Evolutionary conservation across 2,329 filamentous ascomycete species (phyloP).

Genomic region (Penicillium brevicompactum): DNA sequence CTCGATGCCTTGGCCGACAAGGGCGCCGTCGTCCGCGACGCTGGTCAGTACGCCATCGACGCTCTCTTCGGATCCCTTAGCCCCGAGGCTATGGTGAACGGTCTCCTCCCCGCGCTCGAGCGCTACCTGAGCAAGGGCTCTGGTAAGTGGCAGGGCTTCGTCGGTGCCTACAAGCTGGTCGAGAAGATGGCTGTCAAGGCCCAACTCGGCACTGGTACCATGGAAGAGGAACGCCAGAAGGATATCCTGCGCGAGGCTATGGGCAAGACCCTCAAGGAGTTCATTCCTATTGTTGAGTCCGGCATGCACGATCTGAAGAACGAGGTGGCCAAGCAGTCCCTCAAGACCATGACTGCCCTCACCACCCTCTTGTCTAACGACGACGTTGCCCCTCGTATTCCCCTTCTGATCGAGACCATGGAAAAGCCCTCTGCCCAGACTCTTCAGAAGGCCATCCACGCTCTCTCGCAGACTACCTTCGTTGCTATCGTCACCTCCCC

Average conservation of each 20-base stretch:
- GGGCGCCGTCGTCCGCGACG: constrained; percentile 81
- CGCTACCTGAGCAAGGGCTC: constrained; percentile 79
- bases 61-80: constrained; percentile 78
- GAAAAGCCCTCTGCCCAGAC: constrained; percentile 87
- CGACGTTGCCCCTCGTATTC: constrained; percentile 89
- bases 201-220: constrained; percentile 78
- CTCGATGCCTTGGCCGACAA: constrained; percentile 91
- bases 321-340: constrained; percentile 82
- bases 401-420: constrained; percentile 91
- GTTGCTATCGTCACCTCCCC: constrained; percentile 95
- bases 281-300: constrained; percentile 88
- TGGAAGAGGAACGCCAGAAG: constrained; percentile 83
- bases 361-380: constrained; percentile 93
- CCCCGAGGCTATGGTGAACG: constrained; percentile 79
- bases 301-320: constrained; percentile 96
- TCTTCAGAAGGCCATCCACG: constrained; percentile 93
- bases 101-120: constrained; percentile 74
- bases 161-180: constrained; percentile 80
- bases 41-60: constrained; percentile 91
- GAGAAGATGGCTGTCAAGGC: constrained; percentile 96
- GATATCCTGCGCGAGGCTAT: constrained; percentile 87
- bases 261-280: constrained; percentile 73
- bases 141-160: constrained; percentile 96
- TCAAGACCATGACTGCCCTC: constrained; percentile 87
- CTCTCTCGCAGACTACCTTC: constrained; percentile 96